Conservation (phyloP, 768 basidiomycete genomes). For the Leucosporidium scottii region DNA sequence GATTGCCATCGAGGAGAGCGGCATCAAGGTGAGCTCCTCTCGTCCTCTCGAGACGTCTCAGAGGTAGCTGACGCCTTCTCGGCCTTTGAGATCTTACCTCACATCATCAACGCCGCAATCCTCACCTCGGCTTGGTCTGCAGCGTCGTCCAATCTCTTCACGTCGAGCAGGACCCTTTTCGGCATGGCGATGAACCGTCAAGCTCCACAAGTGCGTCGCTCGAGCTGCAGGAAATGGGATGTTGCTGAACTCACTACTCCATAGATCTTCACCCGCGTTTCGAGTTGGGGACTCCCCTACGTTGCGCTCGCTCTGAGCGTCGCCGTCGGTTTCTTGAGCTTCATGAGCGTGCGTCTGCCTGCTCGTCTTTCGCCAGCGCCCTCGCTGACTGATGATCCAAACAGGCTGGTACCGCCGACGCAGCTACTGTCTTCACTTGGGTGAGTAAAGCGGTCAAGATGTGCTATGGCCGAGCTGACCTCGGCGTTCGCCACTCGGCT, state of each 20-base stretch:
- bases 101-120: constrained; percentile 43
- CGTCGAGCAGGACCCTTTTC: constrained; percentile 32
- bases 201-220: constrained; percentile 36
- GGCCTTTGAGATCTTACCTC: constrained; percentile 38
- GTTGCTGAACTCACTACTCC: too few relatives aligned
- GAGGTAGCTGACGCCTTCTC: constrained; percentile 9
- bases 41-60: too few relatives aligned
- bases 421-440: too few relatives aligned
- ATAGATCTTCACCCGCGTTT: constrained; percentile 39
- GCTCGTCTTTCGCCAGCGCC: too few relatives aligned
- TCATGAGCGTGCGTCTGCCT: too few relatives aligned
- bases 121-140: constrained; percentile 44
- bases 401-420: too few relatives aligned
- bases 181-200: constrained; percentile 41
- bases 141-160: neutral
- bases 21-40: constrained; percentile 43
- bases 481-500: too few relatives aligned
- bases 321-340: neutral
- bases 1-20: constrained; percentile 41
- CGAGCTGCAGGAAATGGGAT: too few relatives aligned
- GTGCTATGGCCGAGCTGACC: too few relatives aligned
- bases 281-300: constrained; percentile 40
- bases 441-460: too few relatives aligned
- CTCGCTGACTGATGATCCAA: too few relatives aligned
- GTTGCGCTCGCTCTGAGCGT: constrained; percentile 35